Base-by-base conservation (phyloP, 208 protist genomes). In the Trypanosomatidae sp. region DNA sequence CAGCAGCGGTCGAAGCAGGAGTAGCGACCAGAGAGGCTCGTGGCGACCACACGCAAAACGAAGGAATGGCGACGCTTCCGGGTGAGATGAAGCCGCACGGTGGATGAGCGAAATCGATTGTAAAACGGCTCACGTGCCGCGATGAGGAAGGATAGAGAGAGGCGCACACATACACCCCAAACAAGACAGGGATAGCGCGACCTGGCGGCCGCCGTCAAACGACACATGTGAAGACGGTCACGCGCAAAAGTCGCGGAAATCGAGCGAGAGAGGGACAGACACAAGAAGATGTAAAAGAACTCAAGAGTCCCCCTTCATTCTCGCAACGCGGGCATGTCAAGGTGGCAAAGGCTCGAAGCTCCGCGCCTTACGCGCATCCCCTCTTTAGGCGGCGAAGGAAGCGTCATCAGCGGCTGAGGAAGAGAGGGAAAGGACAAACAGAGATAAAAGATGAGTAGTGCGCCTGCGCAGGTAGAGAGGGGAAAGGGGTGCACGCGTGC, bases 141-240 rank as follows among this genome's bases (percentile, higher is more conserved):
- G 15, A 67, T 25, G 52, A 49, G 44, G 28, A 39, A 19, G 66
- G n/a, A 72, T 13, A 60, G 73, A 49, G 39, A 68, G 7, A 47
- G 28, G 22, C 17, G 25, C 53, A 3, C 25, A 59, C 25, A 6
- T 10, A 25, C 53, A 36, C 53, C 3, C 22, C 53, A 58, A 19
- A 30, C 9, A 30, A 58, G n/a, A 33, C 52, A 33, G 52, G 52
- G 6, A 9, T 22, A 4, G 10, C 5, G 25, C 8, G 25, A 19
- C 9, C 8, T 33, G 52, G 19, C 25, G 52, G 25, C 25, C 2
- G 52, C 10, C 25, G 9, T n/a, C 52, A 59, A 22, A 30, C 53
- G 25, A 59, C 17, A 33, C 8, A 25, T 15, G 25, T 33, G 12
- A 17, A 59, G 53, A 33, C 3, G 19, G 36, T 1, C 25, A 49